Conservation (phyloP, 139 green algal species). For the Chlorella sp. region DNA sequence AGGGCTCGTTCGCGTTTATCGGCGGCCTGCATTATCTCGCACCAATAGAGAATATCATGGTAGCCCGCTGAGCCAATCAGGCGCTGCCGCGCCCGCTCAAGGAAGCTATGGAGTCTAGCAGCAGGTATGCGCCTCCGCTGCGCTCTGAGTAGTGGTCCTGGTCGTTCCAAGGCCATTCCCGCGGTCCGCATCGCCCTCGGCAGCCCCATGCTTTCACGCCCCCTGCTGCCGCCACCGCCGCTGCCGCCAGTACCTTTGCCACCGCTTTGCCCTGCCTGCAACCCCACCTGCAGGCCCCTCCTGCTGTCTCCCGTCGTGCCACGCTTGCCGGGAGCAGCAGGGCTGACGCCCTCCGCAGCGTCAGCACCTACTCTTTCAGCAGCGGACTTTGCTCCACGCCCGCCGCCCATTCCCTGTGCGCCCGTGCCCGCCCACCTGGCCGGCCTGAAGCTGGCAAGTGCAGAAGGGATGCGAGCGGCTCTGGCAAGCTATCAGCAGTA, state of each 20-base stretch:
- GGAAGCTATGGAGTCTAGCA: too few relatives aligned
- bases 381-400: not conserved
- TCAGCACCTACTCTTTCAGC: not conserved
- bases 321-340: not conserved
- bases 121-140: too few relatives aligned
- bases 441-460: not conserved
- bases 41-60: too few relatives aligned
- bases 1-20: too few relatives aligned
- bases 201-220: not conserved
- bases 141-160: too few relatives aligned
- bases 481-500: not conserved
- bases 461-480: not conserved
- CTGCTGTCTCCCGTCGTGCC: slow-evolving; percentile 21
- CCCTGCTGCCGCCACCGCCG: not conserved
- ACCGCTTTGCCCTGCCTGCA: not conserved
- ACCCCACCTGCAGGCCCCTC: not conserved
- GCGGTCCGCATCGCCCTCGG: too few relatives aligned
- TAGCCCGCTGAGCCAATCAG: too few relatives aligned
- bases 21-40: too few relatives aligned
- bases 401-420: not conserved
- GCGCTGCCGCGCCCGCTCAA: too few relatives aligned
- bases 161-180: too few relatives aligned
- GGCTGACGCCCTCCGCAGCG: not conserved
- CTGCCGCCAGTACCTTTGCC: not conserved
- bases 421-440: not conserved